Base-by-base conservation (phyloP, 768 basidiomycete species). In the Scleroderma citrinum region DNA sequence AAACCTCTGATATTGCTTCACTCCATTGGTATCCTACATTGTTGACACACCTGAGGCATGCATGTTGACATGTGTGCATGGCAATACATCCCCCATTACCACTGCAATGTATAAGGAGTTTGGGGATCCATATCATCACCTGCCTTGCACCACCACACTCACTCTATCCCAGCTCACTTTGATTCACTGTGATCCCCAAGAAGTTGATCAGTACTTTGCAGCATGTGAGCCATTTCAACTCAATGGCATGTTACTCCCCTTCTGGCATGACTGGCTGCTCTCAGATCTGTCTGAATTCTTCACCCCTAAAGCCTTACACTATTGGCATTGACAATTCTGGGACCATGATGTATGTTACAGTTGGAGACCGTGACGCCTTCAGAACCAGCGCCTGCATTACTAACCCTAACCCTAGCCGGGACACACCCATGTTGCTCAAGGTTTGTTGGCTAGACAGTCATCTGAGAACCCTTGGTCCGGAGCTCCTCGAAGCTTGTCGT, bases 261-360 rank as follows among this genome's bases (percentile, higher is more conserved):
- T 75, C 51, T 73, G 69, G 70, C 26, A 59, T 2, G 60, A 72
- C 44, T 74, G 67, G 67, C 45, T 57, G 5, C 49, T 69, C 3
- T 57, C 67, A 2, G 59, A 71, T 45, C 69, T 68, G 19, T 56
- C 60, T 11, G 41, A 31, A 6, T 71, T 72, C 47, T 48, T 74
- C 11, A 65, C 66, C 0, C 63, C 60, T 3, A 71, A 74, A 45
- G 58, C 68, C 7, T 58, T 76, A 1, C 73, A 74, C 47, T 64
- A 69, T 40, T 69, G 63, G 60, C 64, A 69, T 56, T 67, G 62
- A 46, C 31, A 46, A 17, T 74, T 65, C 35, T 73, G 60, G 53
- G 69, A 76, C 48, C 73, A 74, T 46, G 63, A 70, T 47, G 52
- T 57, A 1, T 63, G 66, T 35, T 76, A n/a, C n/a, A n/a, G n/a